Base-by-base conservation (phyloP, 2,329 filamentous ascomycete species). In the Fusarium sp. region DNA sequence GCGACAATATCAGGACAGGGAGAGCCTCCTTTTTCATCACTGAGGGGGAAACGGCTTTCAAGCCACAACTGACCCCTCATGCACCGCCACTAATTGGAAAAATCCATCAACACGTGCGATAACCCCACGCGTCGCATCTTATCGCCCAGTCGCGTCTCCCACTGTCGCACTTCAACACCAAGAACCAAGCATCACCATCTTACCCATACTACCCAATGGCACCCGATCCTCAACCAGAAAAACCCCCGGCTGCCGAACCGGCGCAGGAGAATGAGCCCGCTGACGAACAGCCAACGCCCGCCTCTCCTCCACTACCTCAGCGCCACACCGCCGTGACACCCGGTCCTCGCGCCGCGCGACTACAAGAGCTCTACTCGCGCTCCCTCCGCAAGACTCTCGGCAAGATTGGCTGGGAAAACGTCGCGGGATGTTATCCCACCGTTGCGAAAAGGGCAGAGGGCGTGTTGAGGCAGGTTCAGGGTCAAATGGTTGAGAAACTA, bases 371-470 rank as follows among this genome's bases (percentile, higher is more conserved):
- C 37, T 91, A 90, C 79, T 83, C 84, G 64, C 82, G 84, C 67
- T 86, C 86, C 31, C 85, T 92, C 27, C 74, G 81, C 54, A 86
- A 86, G 75, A 91, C 90, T 3, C 85, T 92, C 35, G 83, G 81
- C 74, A 87, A 88, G 78, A 84, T 92, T 64, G 86, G 83, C 72
- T 90, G 86, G 83, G 85, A 87, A 58, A 90, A 89, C 79, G 88
- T 92, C 75, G 87, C 87, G 3, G 84, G 87, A 2, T 92, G 91
- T 82, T 92, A 91, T 80, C 90, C 91, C 50, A 90, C 88, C 22
- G 84, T 92, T n/a, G 86, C 88, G 20, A 79, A 81, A 43, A 82
- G 85, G 70, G 86, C 89, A 22, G 88, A 88, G 27, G 83, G 81
- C 9, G 85, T 88, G 41, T 83, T 92, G 76, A 84, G 83, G 71